A percentile compares a stretch with the other conserved stretches of the same genome.
These are phyloP conservation scores for Neurospora sp. DNA, from an alignment of 495 filamentous ascomycete species.

Conservation along the genomic window DNA sequence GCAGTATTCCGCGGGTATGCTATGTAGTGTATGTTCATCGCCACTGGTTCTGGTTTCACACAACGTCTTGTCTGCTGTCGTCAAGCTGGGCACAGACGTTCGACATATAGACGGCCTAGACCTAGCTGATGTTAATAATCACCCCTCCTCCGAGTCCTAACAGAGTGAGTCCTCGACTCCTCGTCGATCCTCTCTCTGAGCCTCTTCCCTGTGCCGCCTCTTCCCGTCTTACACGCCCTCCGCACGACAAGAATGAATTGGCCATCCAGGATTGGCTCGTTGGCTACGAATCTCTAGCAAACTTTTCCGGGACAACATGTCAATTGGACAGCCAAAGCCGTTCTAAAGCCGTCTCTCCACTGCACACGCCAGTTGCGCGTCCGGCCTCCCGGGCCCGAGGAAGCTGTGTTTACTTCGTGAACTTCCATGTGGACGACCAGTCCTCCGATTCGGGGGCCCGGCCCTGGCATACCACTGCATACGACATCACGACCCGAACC, in stretches of 20 bases:
- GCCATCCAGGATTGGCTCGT: background rate
- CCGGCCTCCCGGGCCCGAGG: background rate
- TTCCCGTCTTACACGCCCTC: background rate
- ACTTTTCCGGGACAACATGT: background rate
- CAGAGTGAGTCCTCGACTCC: background rate
- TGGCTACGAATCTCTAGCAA: background rate
- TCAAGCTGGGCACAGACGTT: background rate
- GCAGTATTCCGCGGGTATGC: background rate
- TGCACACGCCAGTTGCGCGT: background rate
- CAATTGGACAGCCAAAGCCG: background rate
- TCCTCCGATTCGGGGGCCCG: background rate
- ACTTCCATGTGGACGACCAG: background rate
- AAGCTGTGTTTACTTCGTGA: background rate
- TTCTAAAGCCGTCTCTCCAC: background rate
- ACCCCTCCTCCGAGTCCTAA: background rate
- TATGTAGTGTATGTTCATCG: background rate
- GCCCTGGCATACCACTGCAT: background rate
- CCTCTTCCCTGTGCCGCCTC: background rate
- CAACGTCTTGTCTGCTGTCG: background rate
- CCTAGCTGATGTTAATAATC: background rate
- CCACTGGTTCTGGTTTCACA: background rate
- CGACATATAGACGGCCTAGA: background rate
- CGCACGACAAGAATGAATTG: background rate
- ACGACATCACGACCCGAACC: background rate
- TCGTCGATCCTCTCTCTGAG: background rate